Evolutionary conservation across 2,329 filamentous ascomycete species (phyloP).

Genomic region (Blastomyces emzantsi): DNA sequence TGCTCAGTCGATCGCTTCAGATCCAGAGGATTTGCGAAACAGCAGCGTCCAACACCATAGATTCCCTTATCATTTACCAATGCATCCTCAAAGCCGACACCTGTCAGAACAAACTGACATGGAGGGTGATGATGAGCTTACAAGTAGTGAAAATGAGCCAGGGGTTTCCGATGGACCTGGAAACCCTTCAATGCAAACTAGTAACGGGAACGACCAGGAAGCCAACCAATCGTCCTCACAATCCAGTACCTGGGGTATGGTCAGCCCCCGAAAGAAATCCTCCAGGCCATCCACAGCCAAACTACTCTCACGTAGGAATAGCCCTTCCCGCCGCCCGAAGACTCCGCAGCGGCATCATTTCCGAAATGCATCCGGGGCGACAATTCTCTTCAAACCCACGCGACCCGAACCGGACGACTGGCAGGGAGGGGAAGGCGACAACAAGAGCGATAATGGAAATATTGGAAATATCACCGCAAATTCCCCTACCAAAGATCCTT

Average conservation of each 20-base stretch:
- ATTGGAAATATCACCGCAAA: not conserved
- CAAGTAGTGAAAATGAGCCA: conserved; percentile 67
- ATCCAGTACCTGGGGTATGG: conserved; percentile 20
- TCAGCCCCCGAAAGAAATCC: conserved; percentile 28
- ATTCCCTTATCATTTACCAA: conserved; percentile 30
- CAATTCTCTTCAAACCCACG: conserved; percentile 72
- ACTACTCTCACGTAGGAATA: conserved; percentile 28
- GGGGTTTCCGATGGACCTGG: conserved; percentile 33
- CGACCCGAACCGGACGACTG: conserved; percentile 17
- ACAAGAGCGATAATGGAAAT: not conserved
- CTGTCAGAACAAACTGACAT: conserved; percentile 61
- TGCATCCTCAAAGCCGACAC: conserved; percentile 32
- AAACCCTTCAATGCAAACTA: conserved; percentile 17
- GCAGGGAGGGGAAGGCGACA: not conserved
- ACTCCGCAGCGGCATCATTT: conserved; percentile 47
- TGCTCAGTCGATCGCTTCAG: conserved; percentile 47
- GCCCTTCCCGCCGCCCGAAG: conserved; percentile 29
- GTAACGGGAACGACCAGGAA: conserved; percentile 15
- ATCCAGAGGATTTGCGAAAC: conserved; percentile 42
- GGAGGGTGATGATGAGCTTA: conserved; percentile 78
- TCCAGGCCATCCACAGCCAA: conserved; percentile 38
- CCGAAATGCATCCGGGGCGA: conserved; percentile 70
- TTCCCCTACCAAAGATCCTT: not conserved
- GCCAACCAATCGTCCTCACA: not conserved
- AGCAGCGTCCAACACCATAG: conserved; percentile 27